Evolutionary conservation across 2,329 filamentous ascomycete genomes (phyloP), one percentile per base, ranked within the genome.

Genomic region (Diatrype stigma): DNA sequence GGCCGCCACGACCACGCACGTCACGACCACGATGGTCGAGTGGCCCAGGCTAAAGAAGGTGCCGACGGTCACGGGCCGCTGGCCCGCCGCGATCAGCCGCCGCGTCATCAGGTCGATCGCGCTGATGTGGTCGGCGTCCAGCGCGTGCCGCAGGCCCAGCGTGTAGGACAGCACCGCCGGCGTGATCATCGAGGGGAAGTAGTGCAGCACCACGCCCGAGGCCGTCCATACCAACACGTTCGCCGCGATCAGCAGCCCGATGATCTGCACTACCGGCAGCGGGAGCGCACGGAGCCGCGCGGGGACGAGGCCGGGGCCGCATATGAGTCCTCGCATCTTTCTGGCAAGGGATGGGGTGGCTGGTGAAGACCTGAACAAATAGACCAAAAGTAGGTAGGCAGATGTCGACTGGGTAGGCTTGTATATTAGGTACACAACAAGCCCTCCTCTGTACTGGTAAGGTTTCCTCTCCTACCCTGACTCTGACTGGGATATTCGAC

Each of bases 91-190:
- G 35, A 97, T 84, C 22, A 97, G 81, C 6, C 93, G 85, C 3
- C 94, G 81, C 1, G 94, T 97, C 86, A 95, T 96, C 35, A 97
- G 80, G 70, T 97, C 93, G 62, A 97, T 99, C 56, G 92, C 93
- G 61, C 72, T 71, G 62, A 80, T 81, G 67, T 97, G 94, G 70
- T 97, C 93, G n/a, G 93, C 94, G 64, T 97, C 94, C 42, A 97
- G 82, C n/a, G 93, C 93, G 75, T 97, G 93, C 40, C 93, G 87
- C 12, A 97, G 80, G 2, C 93, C 93, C 11, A 97, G 80, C 0
- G 90, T 90, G 69, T 95, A 97, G 23, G 92, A 86, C 1, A 97
- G 80, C 2, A 92, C 84, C 1, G 91, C 90, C 2, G 91, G 86
- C 2, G 88, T 88, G 46, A 92, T 82, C 55, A 96, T 79, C 0